Evolutionary conservation across 257 asterid species (phyloP), one percentile per base, ranked within the genome.

Genomic region (Capsicum rhomboideum): DNA sequence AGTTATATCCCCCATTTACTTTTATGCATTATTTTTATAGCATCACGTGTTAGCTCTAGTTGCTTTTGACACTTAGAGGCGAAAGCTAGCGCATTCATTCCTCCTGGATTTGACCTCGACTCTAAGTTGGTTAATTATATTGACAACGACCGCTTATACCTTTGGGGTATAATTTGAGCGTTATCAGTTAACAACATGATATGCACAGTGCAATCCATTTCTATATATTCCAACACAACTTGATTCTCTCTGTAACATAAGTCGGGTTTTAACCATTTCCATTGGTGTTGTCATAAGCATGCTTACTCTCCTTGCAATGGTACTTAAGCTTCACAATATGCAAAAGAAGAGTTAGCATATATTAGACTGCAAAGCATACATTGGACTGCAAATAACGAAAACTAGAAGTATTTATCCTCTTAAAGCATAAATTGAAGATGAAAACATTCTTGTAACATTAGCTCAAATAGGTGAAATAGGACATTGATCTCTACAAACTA

Each of bases 251-350:
- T 96, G 98, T 93, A 96, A 80, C 99, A 94, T 96, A 72, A 96
- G 96, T 85, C 98, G 95, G 75, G 98, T 96, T 92, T 96, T 94
- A 80, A 96, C 92, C 97, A 92, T 91, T 88, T 96, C 98, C 61
- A 93, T 80, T 13, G 99, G 99, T 26, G 98, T 92, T 81, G 98
- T 96, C 86, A 93, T 74, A 86, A 96, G 79, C 83, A 98, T 96
- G 89, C 99, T 94, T 86, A 93, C 92, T 4, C 87, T 85, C 82
- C 98, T 98, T 31, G 98, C 97, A 67, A 92, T 85, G 26, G 94
- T 92, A 88, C 99, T 94, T 84, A 98, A 93, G 84, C 99, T 94
- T 86, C 67, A 88, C 40, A 80, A 84, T 84, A 87, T 64, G 84
- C 83, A 72, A 75, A 88, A 89, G 78, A 54, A 84, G 34, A 87